Evolutionary conservation across 805 yeast genomes (phyloP), one percentile per base, ranked within the genome.

Genomic region (Pichia sporocuriosa): DNA sequence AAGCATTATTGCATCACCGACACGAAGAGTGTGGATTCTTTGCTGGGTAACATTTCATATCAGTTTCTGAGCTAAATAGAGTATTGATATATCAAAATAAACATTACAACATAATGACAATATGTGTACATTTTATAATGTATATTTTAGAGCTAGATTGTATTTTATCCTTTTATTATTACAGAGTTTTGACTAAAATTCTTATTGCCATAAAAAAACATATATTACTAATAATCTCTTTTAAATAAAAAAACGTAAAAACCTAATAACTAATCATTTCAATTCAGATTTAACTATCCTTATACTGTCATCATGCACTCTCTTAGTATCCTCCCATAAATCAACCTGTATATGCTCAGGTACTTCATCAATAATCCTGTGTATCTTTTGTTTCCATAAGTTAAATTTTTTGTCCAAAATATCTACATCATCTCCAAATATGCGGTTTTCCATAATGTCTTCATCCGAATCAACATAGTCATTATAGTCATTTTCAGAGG

Each of bases 371-470:
- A 66, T 56, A 10, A 77, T 72, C 4, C 60, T 56, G n/a, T 59
- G 47, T 1, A 77, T 65, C 33, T 86, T 66, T 25, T 63, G 62
- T 41, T 68, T 70, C 89, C 89, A 81, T 16, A 64, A 50, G 17
- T 75, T 79, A 20, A 69, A 69, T 34, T 66, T 70, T 43, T 69
- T 75, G 48, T 78, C 84, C 13, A 17, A 28, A 23, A 31, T 12
- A 3, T 20, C 30, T 6, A 3, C 15, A 5, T 25, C 24, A 27
- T 27, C 30, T 13, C n/a, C n/a, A n/a, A n/a, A n/a, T n/a, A n/a
- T n/a, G n/a, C n/a, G n/a, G n/a, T n/a, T n/a, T n/a, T 29, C 17
- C 13, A 13, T 19, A 16, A 23, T 8, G n/a, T 25, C 24, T 30
- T 20, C 32, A 32, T 28, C 24, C 6, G 23, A 17, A 34, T 32